Base-by-base conservation (phyloP, 1,139 yeast genomes). In the Lodderomyces elongisporus region DNA sequence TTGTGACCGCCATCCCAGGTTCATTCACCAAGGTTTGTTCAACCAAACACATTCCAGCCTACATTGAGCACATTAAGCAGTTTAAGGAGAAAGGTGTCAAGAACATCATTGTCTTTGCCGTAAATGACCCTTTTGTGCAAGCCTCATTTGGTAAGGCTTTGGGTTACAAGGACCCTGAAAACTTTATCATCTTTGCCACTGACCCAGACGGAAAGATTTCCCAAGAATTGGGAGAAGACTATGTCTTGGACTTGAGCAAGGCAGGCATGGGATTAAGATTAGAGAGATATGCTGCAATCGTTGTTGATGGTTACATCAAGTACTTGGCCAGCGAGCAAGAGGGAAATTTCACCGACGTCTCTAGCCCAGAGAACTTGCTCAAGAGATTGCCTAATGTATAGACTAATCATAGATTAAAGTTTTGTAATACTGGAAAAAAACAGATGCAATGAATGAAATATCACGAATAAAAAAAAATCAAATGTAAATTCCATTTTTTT, bases 21-120 rank as follows among this genome's bases (percentile, higher is more conserved):
- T 95, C 96, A 16, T 87, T 85, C 70, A 84, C 95, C 25, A 95
- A 95, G 45, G 79, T 94, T 5, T 87, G 95, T 62, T 77, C 91
- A 24, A 84, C 77, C 44, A 66, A 71, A 46, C 95, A 88, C 59
- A 76, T 87, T 45, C 96, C 96, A 17, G 85, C 79, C 13, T 85
- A 69, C 60, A 61, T 87, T 41, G 57, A 64, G 35, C 62, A 74
- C 35, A 50, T 72, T 34, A 55, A 55, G 8, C 73, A 78, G 37
- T 68, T 82, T 46, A 70, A 75, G 59, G 62, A 66, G 34, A 81
- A 80, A 58, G 85, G 88, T 16, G 84, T 83, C 27, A 85, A 79
- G 54, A 76, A 74, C 49, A 66, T 88, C 34, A 66, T 85, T 38
- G 81, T 87, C 21, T 54, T 85, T 40, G 74, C 93, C 34, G 83